Evolutionary conservation across 139 green algal species (phyloP), one percentile per base, ranked within the genome.

Genomic region (Zygnema circumcarinatum): DNA sequence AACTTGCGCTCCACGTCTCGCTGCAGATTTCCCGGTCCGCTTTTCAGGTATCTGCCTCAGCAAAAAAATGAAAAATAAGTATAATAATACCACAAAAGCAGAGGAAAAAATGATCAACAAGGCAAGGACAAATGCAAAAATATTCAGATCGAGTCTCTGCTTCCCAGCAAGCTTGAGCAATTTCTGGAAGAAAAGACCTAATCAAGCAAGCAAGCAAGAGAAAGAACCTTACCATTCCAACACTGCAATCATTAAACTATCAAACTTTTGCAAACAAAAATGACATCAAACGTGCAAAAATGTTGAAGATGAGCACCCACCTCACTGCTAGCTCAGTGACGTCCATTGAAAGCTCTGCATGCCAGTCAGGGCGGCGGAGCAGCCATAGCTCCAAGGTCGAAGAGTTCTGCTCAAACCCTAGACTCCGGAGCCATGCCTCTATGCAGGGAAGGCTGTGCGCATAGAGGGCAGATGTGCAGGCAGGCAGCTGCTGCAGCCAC

Each of bases 1-100:
- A 88, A 88, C 35, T 88, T 88, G 35, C 83, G 29, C 31, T 88
- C 83, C 22, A 88, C 79, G 42, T 88, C 83, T 39, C 74, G 53
- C 31, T 22, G 29, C n/a, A 87, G 32, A 0, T 25, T 88, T 38
- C 83, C 83, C 29, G 83, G 83, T 1, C 83, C 83, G 3, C 83
- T 88, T 87, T 69, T 87, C 72, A 88, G 20, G 16, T 88, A 87
- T 52, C 83, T 88, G 83, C 21, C 22, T 21, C 2, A 86, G 2
- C 31, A 33, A 78, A 78, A 86, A 2, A 86, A 84, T 16, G 11
- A 84, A 62, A 62, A 62, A n/a, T n/a, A n/a, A n/a, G n/a, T n/a
- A n/a, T n/a, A n/a, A n/a, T n/a, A n/a, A n/a, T n/a, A n/a, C n/a
- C n/a, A n/a, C n/a, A n/a, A n/a, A n/a, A n/a, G n/a, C n/a, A n/a